Evolutionary conservation across 306 rosid genomes (phyloP), one percentile per base, ranked within the genome.

Genomic region (Dicorynia guianensis): DNA sequence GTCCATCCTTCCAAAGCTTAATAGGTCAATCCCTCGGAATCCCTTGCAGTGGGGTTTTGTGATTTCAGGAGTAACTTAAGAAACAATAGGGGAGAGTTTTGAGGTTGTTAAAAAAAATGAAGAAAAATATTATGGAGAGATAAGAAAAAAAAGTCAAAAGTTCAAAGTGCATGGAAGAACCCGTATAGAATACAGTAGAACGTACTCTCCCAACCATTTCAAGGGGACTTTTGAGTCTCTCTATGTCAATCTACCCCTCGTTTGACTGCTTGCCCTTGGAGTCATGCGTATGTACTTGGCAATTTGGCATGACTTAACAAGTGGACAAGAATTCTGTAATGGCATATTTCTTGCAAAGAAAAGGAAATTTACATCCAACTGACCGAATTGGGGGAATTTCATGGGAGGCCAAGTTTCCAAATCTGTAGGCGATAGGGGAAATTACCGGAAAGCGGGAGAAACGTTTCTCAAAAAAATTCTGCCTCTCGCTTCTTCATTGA

Each of bases 271-370:
- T 81, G 11, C 19, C 34, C 40, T 40, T 46, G 11, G 74, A 69
- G 57, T 25, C 68, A 3, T 43, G 36, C 50, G 40, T 39, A 25
- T 25, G 30, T 74, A 44, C 38, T 44, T 69, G 25, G 40, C 44
- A 44, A 58, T 44, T 68, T 36, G 13, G 70, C 72, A 70, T 56
- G 44, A 63, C 50, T 53, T 58, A 17, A 5, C 35, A 40, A 25
- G 59, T 15, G 68, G 34, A 59, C 55, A 30, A 58, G 15, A 46
- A 35, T 33, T 11, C 47, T 55, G 18, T 30, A 46, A 76, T 46
- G 18, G 15, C 80, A 66, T 75, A 17, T 68, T 69, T 60, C 67
- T 74, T 80, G 79, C 49, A 46, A 42, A 63, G 7, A 35, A 42
- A 75, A 75, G 20, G 13, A 53, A 78, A 38, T 25, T n/a, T n/a